Evolutionary conservation across 1,284 basidiomycete species (phyloP), one percentile per base, ranked within the genome.

Genomic region (Ganoderma meredithae): DNA sequence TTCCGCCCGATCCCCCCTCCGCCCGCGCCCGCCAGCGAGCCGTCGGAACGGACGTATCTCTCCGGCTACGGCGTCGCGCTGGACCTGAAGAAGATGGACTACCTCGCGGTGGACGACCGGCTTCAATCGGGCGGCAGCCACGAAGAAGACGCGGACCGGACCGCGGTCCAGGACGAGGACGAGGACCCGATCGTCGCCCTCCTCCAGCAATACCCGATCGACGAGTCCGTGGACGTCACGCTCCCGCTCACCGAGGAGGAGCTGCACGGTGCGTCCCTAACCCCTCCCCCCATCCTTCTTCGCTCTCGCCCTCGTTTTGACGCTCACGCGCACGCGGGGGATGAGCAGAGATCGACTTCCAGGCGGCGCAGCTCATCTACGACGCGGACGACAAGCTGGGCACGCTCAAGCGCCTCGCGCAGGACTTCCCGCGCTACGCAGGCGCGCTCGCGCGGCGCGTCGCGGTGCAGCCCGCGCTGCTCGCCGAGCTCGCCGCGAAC

Each of bases 71-170:
- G 97, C 3, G 96, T 97, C 8, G 86, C 93, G 36, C 84, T 99
- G 65, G 95, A 98, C 74, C 81, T 99, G 74, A 99, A 99, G 84
- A 98, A 97, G 81, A 98, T 91, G 83, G 97, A 99, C 78, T 99
- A 99, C 77, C 88, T 99, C 17, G 96, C 94, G 2, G 84, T 99
- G 3, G 96, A 98, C 77, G 96, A 98, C 78, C 83, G 96, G 60
- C 77, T 84, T 22, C 74, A 75, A 10, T 67, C 76, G 69, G 43
- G 55, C 3, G 31, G 47, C 9, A 25, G 17, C 36, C 31, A 63
- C 5, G 65, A 69, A 3, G 56, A 65, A 1, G 71, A 62, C 1
- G 13, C 19, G 4, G 40, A 31, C 27, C 2, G 25, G 2, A 19
- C 40, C 1, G 55, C 53, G 13, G 13, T 41, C 17, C 70, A 75